Conservation (phyloP, 176 grass and related monocot genomes). For the Aegilops speltoides region DNA sequence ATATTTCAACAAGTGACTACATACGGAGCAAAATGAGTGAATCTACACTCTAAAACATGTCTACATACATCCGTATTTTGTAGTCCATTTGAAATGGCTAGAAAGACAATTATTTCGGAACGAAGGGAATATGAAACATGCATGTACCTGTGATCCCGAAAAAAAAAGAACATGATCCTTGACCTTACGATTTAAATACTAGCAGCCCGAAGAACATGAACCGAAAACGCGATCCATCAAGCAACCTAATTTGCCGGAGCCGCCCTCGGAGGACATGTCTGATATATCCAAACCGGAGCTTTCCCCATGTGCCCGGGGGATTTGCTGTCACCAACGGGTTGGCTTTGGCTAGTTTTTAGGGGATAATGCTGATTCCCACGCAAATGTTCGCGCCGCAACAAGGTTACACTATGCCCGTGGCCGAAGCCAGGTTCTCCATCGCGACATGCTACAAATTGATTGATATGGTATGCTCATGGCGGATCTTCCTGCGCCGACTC, state of each 20-base stretch:
- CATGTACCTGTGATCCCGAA: background rate
- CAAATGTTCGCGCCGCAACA: background rate
- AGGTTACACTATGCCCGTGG: background rate
- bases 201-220: background rate
- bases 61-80: too few species aligned
- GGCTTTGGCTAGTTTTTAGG: background rate
- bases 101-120: too few species aligned
- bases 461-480: background rate
- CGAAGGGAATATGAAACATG: background rate
- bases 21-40: too few species aligned
- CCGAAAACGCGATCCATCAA: conserved; percentile 9
- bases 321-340: background rate
- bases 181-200: background rate
- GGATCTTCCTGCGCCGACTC: background rate
- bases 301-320: conserved; percentile 2
- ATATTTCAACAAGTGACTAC: too few species aligned
- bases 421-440: background rate
- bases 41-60: too few species aligned
- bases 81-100: too few species aligned
- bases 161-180: background rate
- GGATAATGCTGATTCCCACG: conserved; percentile 19
- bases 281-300: background rate
- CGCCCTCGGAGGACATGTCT: too few species aligned
- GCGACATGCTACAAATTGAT: background rate
- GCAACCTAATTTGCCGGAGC: background rate